A percentile compares a stretch with the other conserved stretches of the same genome.
Conservation (phyloP, 257 asterid genomes). For the Fraxinus anomala region DNA sequence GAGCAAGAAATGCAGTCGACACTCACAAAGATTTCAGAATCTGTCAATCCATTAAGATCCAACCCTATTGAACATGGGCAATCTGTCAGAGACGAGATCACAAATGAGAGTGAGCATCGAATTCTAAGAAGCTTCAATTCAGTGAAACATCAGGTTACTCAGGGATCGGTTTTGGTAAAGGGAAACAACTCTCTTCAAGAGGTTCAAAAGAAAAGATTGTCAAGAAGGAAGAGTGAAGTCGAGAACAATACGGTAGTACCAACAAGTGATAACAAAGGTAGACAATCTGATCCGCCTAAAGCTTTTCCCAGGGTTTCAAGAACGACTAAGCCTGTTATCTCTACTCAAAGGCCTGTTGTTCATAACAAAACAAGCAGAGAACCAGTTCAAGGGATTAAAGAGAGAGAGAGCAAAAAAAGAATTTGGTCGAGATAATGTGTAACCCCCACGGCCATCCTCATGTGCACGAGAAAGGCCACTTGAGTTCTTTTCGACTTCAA, state of each 20-base stretch:
- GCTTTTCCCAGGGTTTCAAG: conserved; percentile 50
- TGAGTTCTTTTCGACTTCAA: background rate
- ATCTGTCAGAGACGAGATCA: conserved; percentile 36
- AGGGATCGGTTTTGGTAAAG: conserved; percentile 44
- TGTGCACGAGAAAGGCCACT: background rate
- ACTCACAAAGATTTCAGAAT: conserved; percentile 27
- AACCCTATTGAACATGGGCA: conserved; percentile 47
- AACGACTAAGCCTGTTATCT: conserved; percentile 45
- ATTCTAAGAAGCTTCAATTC: conserved; percentile 58
- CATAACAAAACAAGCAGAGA: conserved; percentile 63
- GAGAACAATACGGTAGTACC: conserved; percentile 52
- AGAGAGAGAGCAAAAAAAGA: conserved; percentile 82
- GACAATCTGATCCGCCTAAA: conserved; percentile 67
- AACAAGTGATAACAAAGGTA: conserved; percentile 45
- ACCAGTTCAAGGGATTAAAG: conserved; percentile 62
- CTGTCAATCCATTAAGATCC: conserved; percentile 36
- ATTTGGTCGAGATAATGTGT: conserved; percentile 67
- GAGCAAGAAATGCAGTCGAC: conserved; percentile 65
- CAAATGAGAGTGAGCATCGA: conserved; percentile 53
- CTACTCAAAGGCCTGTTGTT: conserved; percentile 46
- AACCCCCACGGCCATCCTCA: background rate
- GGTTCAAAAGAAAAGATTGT: conserved; percentile 56
- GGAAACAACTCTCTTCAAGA: conserved; percentile 43
- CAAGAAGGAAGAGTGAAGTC: conserved; percentile 51
- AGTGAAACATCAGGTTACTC: conserved; percentile 43